Percentiles rank a stretch among this genome's conserved stretches.
Conservation (phyloP, 2,329 filamentous ascomycete species). For the Microdochium nivale region DNA sequence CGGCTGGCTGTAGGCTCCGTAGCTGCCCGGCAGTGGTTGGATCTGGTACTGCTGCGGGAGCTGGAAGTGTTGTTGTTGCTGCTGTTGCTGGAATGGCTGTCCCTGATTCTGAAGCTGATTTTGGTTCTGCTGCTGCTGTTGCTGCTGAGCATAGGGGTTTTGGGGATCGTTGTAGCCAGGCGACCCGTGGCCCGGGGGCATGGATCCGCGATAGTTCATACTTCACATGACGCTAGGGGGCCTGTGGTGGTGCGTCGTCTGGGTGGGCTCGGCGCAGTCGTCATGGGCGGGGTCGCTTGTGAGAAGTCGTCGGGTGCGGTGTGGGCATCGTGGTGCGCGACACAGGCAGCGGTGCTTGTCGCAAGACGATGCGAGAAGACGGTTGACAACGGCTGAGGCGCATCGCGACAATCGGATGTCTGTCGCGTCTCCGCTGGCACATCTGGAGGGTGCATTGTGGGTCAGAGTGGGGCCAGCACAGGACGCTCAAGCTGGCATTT, state of each 20-base stretch:
- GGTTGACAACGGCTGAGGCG: background rate
- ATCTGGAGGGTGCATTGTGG: background rate
- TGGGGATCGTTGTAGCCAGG: constrained; percentile 18
- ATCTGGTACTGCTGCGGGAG: constrained; percentile 12
- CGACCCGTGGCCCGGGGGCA: constrained; percentile 19
- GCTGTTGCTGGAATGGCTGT: constrained; percentile 4
- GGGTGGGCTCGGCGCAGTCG: background rate
- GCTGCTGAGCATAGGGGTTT: constrained; percentile 12
- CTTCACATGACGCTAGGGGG: constrained; percentile 14
- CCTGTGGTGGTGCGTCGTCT: background rate
- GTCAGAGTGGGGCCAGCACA: background rate
- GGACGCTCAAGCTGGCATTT: background rate
- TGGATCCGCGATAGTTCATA: constrained; percentile 24
- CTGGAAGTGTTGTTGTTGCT: constrained; percentile 11
- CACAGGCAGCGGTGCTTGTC: background rate
- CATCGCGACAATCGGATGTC: background rate
- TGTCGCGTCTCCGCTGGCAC: background rate
- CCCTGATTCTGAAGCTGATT: constrained; percentile 12
- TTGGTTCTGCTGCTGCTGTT: constrained; percentile 16
- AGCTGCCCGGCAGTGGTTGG: constrained; percentile 8
- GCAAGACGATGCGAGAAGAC: background rate
- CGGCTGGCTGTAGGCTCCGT: constrained; percentile 10
- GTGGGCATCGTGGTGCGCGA: background rate
- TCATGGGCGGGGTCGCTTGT: background rate
- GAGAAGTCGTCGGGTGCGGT: background rate